Evolutionary conservation across 2,329 filamentous ascomycete genomes (phyloP), one percentile per base, ranked within the genome.

Genomic region (Incumbomyces delicatus): DNA sequence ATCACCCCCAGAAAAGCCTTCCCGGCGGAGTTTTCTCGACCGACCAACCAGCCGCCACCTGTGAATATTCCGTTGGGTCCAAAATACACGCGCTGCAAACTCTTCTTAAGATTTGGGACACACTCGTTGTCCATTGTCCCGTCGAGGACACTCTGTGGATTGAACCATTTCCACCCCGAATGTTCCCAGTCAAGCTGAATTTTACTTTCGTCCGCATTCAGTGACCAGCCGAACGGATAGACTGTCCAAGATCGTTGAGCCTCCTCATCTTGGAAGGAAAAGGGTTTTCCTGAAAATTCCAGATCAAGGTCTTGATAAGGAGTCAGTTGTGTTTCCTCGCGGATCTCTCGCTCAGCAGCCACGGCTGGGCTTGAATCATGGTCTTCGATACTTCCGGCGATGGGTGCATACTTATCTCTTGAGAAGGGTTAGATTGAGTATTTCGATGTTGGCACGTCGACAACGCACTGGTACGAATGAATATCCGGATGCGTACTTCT

Each of bases 151-250:
- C 66, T 58, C 1, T 70, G 58, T 0, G 78, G 77, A 42, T 76
- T 66, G 52, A 75, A 73, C 75, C 80, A 83, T 20, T 66, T 63
- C 65, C 72, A 80, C 0, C 61, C 66, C 2, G 77, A 71, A 53
- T 83, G 78, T 60, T 84, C 80, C 75, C 76, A 80, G 58, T 83
- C 75, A 22, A 77, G 69, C 2, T 69, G 61, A 58, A 76, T 51
- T 16, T 46, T 48, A 22, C 46, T 42, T 20, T 54, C 40, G 22
- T 54, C 46, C 27, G 39, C 43, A 14, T 51, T 36, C 1, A 53
- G 41, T 14, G 44, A 50, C 45, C 52, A 84, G 0, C 70, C 74
- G 53, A 84, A 84, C 0, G 80, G 78, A 50, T 80, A 69, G 40
- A 84, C 70, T 5, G 69, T 78, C 80, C 80, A 84, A 57, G 75